Evolutionary conservation across 352 stramenopile genomes (phyloP), one percentile per base, ranked within the genome.

Genomic region (Globisporangium nodosum): DNA sequence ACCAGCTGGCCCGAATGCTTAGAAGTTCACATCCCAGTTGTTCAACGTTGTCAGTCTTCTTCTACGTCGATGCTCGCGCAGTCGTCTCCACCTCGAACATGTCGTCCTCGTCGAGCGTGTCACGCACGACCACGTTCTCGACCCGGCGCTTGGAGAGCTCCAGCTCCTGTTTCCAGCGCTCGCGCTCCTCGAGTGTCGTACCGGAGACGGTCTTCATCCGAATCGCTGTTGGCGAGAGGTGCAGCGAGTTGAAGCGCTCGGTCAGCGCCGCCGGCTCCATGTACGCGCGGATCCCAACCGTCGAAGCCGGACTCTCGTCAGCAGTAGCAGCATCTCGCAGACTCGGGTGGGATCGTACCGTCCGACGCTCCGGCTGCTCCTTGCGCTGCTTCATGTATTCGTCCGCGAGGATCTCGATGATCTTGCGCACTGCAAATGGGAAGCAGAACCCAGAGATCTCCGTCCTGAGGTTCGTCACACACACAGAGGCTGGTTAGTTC

Each of bases 371-470:
- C 15, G 37, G 18, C 13, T 21, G 18, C 30, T 61, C 52, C 0
- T 7, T 45, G 15, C 43, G 50, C 27, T 43, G 16, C 30, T 42
- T 53, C 9, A 60, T 51, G 58, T 61, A 70, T 11, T 73, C 68
- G 49, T 66, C 56, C 31, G 63, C 78, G 58, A 91, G 57, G 31
- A 81, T 67, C 16, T 50, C 54, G 8, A 88, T 53, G 12, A 92
- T 16, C 35, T 53, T 58, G 5, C 42, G 43, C 31, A 88, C 48
- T 21, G 66, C 70, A 0, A 62, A 68, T 27, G 79, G 66, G n/a
- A 78, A 76, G 49, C 77, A 88, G 50, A 90, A 87, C 0, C 81
- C 81, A 15, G 62, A 54, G 20, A 92, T 58, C 52, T 92, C 77
- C 11, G 73, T 72, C 50, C 77, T 74, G 37, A 18, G 37, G 37